phyloP scores from a whole-genome alignment of 306 rosid genomes.

The Begonia loranthoides region DNA sequence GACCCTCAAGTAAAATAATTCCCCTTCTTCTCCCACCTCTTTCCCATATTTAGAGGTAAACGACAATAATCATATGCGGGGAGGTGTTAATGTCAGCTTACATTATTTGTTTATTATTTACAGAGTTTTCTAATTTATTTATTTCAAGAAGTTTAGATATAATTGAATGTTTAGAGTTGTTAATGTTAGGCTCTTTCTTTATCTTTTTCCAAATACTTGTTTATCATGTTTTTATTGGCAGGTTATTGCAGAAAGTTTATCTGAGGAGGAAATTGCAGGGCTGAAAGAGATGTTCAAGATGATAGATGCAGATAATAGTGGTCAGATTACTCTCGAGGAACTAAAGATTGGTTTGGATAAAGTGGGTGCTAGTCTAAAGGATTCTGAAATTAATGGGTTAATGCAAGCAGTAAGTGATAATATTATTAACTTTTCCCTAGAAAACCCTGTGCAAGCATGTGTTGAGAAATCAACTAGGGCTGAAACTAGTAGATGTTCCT shows the following conservation, averaged over 20 bases:
- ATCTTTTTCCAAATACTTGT: too few relatives aligned
- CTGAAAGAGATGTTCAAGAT: constrained; percentile 86
- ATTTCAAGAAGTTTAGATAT: too few relatives aligned
- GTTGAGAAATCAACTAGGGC: background rate
- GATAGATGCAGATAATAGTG: constrained; percentile 86
- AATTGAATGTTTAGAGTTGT: too few relatives aligned
- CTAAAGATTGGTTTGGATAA: constrained; percentile 73
- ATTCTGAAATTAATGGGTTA: constrained; percentile 65
- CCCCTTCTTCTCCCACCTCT: too few relatives aligned
- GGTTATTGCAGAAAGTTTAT: constrained; percentile 84
- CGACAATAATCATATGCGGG: too few relatives aligned
- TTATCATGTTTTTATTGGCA: constrained; percentile 15
- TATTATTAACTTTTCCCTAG: constrained; percentile 1
- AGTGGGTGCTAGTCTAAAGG: constrained; percentile 67
- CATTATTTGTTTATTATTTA: too few relatives aligned
- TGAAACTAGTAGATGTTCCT: background rate
- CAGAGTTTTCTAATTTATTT: too few relatives aligned
- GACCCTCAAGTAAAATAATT: too few relatives aligned
- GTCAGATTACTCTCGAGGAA: constrained; percentile 80
- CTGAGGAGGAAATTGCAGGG: constrained; percentile 95
- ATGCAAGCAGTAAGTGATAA: constrained; percentile 72
- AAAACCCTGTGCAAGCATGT: constrained; percentile 7
- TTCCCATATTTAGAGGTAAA: too few relatives aligned
- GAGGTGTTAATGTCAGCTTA: too few relatives aligned
- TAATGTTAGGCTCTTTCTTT: too few relatives aligned